Evolutionary conservation across 2,329 filamentous ascomycete species (phyloP), one percentile per base, ranked within the genome.

Genomic region (Acrocalymma vagum): DNA sequence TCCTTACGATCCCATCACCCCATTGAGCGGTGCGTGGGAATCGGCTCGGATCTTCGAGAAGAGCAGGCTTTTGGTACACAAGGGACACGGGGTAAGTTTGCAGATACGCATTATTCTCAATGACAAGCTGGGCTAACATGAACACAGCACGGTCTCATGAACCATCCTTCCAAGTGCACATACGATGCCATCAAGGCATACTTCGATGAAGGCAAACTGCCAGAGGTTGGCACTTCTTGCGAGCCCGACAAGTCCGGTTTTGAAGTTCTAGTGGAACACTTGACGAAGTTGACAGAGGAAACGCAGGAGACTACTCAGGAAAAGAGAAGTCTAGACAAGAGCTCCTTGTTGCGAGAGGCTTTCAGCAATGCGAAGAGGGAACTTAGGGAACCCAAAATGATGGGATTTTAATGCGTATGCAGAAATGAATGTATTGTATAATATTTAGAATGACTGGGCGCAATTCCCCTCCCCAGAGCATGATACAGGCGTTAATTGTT

Each of bases 1-100:
- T 16, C 40, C 42, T 9, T 25, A 36, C 14, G 55, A 57, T 15
- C 51, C 55, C 0, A 47, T 57, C 11, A 55, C 53, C 8, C 53
- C 53, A 3, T 27, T 59, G 8, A 48, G 46, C 16, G 37, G 33
- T 3, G 55, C 48, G 5, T 48, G 46, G 15, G 51, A 55, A 16
- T 46, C 51, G 2, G 48, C 53, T 11, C 23, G 36, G 4, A 45
- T 47, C 11, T 51, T 57, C 28, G 20, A 22, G 10, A 42, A 47
- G 2, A 53, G 48, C 23, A 28, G 51, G 2, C 9, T 56, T 13
- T 15, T 56, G 9, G 37, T 47, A 23, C 53, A 52, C 11, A 42
- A 52, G 9, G 53, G 50, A 6, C 45, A 47, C 22, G 51, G 51
- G 14, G 38, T 41, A 41, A 11, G 31, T 28, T 8, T 41, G 6